Evolutionary conservation across 805 yeast genomes (phyloP).

Genomic region (Ogataea zsoltii): DNA sequence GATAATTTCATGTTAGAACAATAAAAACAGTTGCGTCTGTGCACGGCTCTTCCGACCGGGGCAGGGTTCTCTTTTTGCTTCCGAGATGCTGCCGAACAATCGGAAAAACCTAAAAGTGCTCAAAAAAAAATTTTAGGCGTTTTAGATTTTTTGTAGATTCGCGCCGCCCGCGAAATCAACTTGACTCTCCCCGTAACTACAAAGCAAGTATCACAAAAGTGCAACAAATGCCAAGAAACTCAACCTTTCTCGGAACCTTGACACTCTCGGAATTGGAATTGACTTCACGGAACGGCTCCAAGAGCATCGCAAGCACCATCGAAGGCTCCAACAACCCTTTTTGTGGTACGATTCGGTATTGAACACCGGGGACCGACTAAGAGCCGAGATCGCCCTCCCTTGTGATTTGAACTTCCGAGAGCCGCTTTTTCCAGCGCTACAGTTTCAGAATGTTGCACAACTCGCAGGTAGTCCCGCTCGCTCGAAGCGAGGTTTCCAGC

Average conservation of each 20-base stretch:
- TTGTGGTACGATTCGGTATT: too few relatives aligned
- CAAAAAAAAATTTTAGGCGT: background rate
- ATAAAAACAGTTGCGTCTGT: background rate
- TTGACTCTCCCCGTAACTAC: background rate
- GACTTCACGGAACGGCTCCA: background rate
- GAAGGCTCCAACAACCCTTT: too few relatives aligned
- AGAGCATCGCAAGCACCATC: background rate
- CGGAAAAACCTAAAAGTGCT: background rate
- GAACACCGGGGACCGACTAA: too few relatives aligned
- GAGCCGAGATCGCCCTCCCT: too few relatives aligned
- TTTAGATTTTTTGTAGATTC: background rate
- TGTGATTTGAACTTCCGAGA: too few relatives aligned
- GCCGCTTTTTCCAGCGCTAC: too few relatives aligned
- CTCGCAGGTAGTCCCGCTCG: background rate
- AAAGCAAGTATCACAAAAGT: background rate
- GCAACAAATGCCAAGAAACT: background rate
- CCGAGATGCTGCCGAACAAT: background rate
- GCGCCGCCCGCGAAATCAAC: background rate
- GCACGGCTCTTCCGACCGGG: too few relatives aligned
- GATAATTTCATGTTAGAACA: background rate
- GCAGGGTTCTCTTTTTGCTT: background rate
- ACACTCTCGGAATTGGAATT: background rate
- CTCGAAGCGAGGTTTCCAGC: conserved; percentile 7
- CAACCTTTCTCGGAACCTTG: background rate
- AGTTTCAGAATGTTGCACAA: too few relatives aligned